Conservation (phyloP, 2,329 filamentous ascomycete species). For the Taxawa tesnikishii region DNA sequence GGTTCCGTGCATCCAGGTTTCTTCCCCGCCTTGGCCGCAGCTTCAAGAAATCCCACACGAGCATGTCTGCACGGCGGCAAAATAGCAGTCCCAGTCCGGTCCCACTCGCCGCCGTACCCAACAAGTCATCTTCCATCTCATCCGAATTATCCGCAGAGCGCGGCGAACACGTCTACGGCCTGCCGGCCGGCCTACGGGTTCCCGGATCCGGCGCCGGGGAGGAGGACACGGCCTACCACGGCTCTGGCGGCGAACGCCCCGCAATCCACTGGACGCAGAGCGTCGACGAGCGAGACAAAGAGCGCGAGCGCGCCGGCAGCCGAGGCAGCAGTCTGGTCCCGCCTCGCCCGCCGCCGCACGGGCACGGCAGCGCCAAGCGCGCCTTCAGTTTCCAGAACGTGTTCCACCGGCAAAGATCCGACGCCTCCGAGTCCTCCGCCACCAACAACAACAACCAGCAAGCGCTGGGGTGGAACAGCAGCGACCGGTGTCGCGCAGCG, state of each 20-base stretch:
- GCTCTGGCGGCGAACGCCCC: slow-evolving; percentile 14
- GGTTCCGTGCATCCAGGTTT: slow-evolving; percentile 35
- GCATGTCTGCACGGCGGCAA: slow-evolving; percentile 3
- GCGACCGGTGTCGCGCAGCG: background rate
- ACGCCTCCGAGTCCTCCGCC: slow-evolving; percentile 13
- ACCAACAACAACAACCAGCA: slow-evolving; percentile 5
- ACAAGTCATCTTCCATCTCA: slow-evolving; percentile 10
- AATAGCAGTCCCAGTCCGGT: slow-evolving; percentile 16
- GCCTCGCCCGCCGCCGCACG: slow-evolving; percentile 46
- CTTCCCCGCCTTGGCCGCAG: slow-evolving; percentile 15
- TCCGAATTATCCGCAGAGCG: slow-evolving; percentile 13
- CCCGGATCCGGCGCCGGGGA: slow-evolving; percentile 38
- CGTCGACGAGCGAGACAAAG: slow-evolving; percentile 19
- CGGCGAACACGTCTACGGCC: slow-evolving; percentile 37
- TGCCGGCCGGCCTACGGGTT: slow-evolving; percentile 30
- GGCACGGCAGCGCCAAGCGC: slow-evolving; percentile 12
- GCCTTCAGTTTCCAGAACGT: slow-evolving; percentile 81
- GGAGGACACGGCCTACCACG: slow-evolving; percentile 35
- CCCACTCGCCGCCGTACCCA: slow-evolving; percentile 22
- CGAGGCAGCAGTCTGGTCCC: slow-evolving; percentile 34
- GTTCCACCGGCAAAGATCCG: slow-evolving; percentile 44
- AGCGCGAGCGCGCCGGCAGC: slow-evolving; percentile 28
- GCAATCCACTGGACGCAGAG: slow-evolving; percentile 35
- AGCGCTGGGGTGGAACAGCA: background rate
- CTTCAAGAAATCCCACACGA: background rate